Percentiles rank a stretch among this genome's conserved stretches.
Conservation (phyloP, 148 eudicot species). For the Vaccinium darrowii region DNA sequence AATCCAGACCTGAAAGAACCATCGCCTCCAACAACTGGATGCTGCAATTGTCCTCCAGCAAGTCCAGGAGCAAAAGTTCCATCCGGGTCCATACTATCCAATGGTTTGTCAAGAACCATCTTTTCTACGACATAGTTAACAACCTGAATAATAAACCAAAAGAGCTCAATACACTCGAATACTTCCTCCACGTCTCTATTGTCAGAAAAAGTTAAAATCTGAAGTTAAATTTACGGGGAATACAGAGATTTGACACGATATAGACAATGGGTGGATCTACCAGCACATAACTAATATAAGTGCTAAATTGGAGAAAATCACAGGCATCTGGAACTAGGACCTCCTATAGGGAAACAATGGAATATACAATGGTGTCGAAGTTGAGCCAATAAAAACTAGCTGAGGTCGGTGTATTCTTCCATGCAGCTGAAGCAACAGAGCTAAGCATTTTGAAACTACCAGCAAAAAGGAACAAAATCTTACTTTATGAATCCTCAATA, state of each 20-base stretch:
- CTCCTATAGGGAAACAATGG: background rate
- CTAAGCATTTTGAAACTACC: background rate
- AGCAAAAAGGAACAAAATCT: conserved; percentile 14
- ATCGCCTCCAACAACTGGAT: conserved; percentile 51
- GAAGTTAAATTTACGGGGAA: background rate
- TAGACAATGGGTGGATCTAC: background rate
- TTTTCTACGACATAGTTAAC: conserved; percentile 83
- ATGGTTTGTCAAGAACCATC: conserved; percentile 83
- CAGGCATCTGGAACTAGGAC: background rate
- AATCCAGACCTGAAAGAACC: conserved; percentile 60
- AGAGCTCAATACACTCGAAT: background rate
- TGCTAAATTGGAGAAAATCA: background rate
- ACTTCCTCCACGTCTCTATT: background rate
- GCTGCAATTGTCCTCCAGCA: conserved; percentile 56
- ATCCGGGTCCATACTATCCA: conserved; percentile 55
- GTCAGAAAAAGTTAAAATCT: background rate
- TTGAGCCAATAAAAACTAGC: background rate
- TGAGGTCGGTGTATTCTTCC: background rate
- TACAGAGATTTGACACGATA: background rate
- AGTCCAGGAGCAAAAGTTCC: conserved; percentile 53
- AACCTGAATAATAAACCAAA: conserved; percentile 49
- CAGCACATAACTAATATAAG: background rate
- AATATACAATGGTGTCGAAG: background rate
- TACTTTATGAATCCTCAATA: conserved; percentile 93
- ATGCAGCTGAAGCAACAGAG: conserved; percentile 5